Conservation (phyloP, 148 eudicot genomes). For the Chenopodium quinoa region DNA sequence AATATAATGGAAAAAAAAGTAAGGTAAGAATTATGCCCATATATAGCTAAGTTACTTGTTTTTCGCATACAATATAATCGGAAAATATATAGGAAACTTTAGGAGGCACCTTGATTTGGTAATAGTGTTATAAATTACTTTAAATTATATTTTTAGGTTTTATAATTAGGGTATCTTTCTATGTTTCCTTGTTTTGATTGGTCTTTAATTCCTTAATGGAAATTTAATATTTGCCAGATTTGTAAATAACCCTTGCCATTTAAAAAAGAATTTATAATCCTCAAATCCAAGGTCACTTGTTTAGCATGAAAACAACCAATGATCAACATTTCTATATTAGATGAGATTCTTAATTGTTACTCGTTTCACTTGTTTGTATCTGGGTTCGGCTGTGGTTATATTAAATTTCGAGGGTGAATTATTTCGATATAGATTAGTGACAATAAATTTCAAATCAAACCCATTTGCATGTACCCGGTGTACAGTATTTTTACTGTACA, state of each 20-base stretch:
- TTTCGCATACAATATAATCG: conserved; percentile 13
- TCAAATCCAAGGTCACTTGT: not conserved
- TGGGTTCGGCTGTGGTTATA: no score
- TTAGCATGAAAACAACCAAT: not conserved
- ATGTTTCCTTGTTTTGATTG: not conserved
- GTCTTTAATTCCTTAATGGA: not conserved
- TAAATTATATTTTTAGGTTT: not conserved
- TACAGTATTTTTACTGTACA: no score
- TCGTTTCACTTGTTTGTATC: no score
- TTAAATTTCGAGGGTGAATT: no score
- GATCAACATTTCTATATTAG: no score
- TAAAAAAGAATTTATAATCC: no score
- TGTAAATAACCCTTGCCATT: not conserved
- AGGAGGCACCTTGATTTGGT: conserved; percentile 13
- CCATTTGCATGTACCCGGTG: no score
- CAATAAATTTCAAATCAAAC: no score
- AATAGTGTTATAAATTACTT: not conserved
- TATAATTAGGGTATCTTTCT: not conserved
- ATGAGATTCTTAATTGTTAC: no score
- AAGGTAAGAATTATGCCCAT: conserved; percentile 21
- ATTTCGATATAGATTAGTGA: no score
- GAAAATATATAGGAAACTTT: conserved; percentile 30
- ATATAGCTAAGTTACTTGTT: conserved; percentile 13
- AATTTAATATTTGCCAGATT: not conserved
- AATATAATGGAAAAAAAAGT: conserved; percentile 2